These are phyloP conservation scores for Drosera spatulata DNA, from an alignment of 179 eudicot species.

Conservation along the genomic window DNA sequence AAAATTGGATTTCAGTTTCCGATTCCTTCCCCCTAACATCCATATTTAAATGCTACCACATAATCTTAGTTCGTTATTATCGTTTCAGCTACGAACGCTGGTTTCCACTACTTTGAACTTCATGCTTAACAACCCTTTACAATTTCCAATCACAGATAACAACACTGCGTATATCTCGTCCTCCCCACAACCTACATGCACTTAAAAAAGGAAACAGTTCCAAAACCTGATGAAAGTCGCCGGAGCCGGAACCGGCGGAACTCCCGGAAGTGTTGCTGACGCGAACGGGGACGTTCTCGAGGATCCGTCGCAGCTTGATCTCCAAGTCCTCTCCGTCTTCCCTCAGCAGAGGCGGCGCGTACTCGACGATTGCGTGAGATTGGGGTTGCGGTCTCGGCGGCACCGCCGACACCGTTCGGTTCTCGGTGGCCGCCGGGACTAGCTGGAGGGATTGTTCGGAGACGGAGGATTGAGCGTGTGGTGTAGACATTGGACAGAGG, in stretches of 20 bases:
- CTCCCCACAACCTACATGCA: background rate
- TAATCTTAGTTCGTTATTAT: too few relatives aligned
- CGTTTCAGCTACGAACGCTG: too few relatives aligned
- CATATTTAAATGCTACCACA: too few relatives aligned
- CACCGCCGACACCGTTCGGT: constrained; percentile 16
- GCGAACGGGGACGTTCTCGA: constrained; percentile 88
- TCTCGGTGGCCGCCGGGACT: constrained; percentile 34
- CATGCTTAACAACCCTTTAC: too few relatives aligned
- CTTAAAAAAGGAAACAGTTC: background rate
- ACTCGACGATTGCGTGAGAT: constrained; percentile 68
- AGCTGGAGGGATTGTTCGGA: constrained; percentile 10
- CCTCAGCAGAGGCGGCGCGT: constrained; percentile 38
- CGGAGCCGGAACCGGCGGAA: constrained; percentile 98
- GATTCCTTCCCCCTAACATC: too few relatives aligned
- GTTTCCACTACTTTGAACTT: too few relatives aligned
- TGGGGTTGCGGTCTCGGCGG: constrained; percentile 51
- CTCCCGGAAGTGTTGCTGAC: constrained; percentile 93
- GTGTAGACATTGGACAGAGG: too few relatives aligned
- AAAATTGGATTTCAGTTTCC: too few relatives aligned
- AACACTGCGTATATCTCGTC: too few relatives aligned
- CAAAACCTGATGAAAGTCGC: constrained; percentile 90
- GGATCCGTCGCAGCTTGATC: constrained; percentile 80
- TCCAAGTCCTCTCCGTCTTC: constrained; percentile 87
- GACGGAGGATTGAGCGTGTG: too few relatives aligned
- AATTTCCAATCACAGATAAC: too few relatives aligned